Evolutionary conservation across 495 filamentous ascomycete genomes (phyloP), one percentile per base, ranked within the genome.

Genomic region (Acidiella bohemica): DNA sequence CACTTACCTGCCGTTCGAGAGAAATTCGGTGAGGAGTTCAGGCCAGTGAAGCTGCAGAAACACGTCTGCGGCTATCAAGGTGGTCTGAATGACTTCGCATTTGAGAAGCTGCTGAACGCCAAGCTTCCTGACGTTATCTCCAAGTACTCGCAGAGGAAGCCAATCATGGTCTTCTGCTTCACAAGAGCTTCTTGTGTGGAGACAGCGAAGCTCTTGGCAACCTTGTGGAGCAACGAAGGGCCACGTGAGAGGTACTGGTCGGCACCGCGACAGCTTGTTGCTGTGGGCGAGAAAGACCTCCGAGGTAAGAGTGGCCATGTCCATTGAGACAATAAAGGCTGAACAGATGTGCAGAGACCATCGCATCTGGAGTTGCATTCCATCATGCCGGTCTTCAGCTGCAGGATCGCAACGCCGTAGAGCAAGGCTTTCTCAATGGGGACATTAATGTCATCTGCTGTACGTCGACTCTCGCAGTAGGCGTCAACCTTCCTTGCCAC

Each of bases 111-210:
- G 23, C 76, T 88, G 10, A 76, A 81, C 42, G 63, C 68, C 8
- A 88, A 84, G 72, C 67, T 97, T 17, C 72, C 77, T 1, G 68
- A 72, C 6, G 51, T 95, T n/a, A 80, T 97, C 24, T 58, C 68
- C 2, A 81, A 73, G 37, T 81, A 92, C 59, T 78, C 81, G 0
- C 66, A 75, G 13, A 66, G 67, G 45, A 95, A 94, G 53, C 87
- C 90, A 0, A 85, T 90, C 16, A 82, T 97, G 68, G 63, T 97
- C 3, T 97, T 97, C 55, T 95, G 90, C 53, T 81, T 78, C 53
- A 93, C 86, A 0, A 64, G 86, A 26, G 81, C 79, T 41, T 83
- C 84, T 2, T 77, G 81, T 31, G 72, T 81, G 21, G 57, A 56
- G 16, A 95, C 90, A 3, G 86, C 90, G 12, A 76, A 75, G 30